Percentiles rank a stretch among this genome's conserved stretches.
Evolutionary conservation across 495 filamentous ascomycete species (phyloP).

Genomic region (Penicillium malachiteum): DNA sequence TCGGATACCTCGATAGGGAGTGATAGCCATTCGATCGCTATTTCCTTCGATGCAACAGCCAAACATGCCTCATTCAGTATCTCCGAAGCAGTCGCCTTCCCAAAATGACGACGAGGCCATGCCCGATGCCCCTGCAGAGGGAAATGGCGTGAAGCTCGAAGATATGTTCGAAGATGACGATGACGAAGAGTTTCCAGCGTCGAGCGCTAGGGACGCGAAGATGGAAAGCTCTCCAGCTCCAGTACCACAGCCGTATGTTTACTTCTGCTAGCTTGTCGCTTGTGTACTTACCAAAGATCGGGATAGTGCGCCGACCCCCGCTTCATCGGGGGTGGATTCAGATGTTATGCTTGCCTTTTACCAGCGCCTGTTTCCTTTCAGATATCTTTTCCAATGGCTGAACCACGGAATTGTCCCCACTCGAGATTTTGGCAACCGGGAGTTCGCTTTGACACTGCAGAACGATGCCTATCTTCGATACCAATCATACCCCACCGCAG

Average conservation of each 20-base stretch:
- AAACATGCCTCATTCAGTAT: slow-evolving; percentile 41
- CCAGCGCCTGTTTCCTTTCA: slow-evolving; percentile 92
- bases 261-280: neutral
- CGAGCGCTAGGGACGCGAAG: slow-evolving; percentile 47
- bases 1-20: neutral
- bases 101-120: slow-evolving; percentile 36
- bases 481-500: slow-evolving; percentile 81
- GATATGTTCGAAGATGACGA: slow-evolving; percentile 77
- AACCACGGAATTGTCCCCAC: slow-evolving; percentile 87
- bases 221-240: slow-evolving; percentile 42
- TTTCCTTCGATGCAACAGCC: neutral
- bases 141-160: slow-evolving; percentile 64
- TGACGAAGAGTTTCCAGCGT: slow-evolving; percentile 73
- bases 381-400: slow-evolving; percentile 95
- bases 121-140: slow-evolving; percentile 37
- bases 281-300: neutral
- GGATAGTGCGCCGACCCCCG: slow-evolving; percentile 23
- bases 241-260: slow-evolving; percentile 41
- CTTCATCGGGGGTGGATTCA: slow-evolving; percentile 59
- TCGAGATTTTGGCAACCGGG: slow-evolving; percentile 85
- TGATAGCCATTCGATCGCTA: neutral
- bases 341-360: slow-evolving; percentile 91
- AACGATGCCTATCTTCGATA: slow-evolving; percentile 91
- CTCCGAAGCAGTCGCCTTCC: slow-evolving; percentile 32
- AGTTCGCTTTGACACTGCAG: slow-evolving; percentile 90